These are phyloP conservation scores for Helianthus annuus DNA, from an alignment of 129 eudicot genomes.

Conservation along the genomic window HanXRQr2.0-SUNRISE NC_035441.2:148579439-148579938, in stretches of 20 bases:
- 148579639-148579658: background rate
- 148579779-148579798: conserved; percentile 25
- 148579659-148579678: background rate
- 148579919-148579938: conserved; percentile 8
- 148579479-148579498: too few species aligned
- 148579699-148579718: conserved; percentile 24
- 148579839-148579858: conserved; percentile 32
- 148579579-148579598: too few species aligned
- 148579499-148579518: too few species aligned
- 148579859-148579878: conserved; percentile 30
- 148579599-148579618: too few species aligned
- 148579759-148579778: conserved; percentile 41
- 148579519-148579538: too few species aligned
- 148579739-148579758: conserved; percentile 29
- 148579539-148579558: too few species aligned
- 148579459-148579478: too few species aligned
- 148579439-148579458: too few species aligned
- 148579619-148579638: background rate
- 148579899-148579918: conserved; percentile 16
- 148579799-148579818: conserved; percentile 40
- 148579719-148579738: conserved; percentile 32
- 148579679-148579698: conserved; percentile 10
- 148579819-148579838: conserved; percentile 23
- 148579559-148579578: too few species aligned
- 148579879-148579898: conserved; percentile 36